phyloP scores from a whole-genome alignment of 345 rosid genomes.

The Camelina neglecta region DNA sequence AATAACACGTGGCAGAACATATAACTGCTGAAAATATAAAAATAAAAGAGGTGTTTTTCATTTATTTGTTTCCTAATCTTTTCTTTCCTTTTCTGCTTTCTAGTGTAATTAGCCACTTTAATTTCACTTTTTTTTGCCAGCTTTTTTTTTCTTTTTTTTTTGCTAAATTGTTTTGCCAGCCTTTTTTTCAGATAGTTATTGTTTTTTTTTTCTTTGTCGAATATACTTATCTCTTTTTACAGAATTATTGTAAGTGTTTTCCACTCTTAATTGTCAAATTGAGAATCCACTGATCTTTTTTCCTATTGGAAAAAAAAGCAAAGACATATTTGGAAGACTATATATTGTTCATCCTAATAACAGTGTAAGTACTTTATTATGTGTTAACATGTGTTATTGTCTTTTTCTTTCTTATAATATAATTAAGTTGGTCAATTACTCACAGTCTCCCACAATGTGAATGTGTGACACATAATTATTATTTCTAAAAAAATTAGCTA shows the following conservation, averaged over 20 bases:
- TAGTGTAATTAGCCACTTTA: conserved; percentile 15
- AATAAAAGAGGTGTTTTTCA: background rate
- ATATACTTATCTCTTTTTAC: conserved; percentile 21
- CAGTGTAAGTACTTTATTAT: background rate
- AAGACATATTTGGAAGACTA: background rate
- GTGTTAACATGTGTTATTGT: background rate
- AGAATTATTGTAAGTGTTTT: conserved; percentile 13
- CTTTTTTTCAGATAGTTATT: background rate
- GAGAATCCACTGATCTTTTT: conserved; percentile 28
- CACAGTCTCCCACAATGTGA: background rate
- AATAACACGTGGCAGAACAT: conserved; percentile 55
- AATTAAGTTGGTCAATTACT: background rate
- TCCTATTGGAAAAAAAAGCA: background rate
- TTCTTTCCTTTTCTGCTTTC: background rate
- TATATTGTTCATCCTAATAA: background rate
- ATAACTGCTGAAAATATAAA: conserved; percentile 1
- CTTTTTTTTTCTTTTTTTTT: background rate
- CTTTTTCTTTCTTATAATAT: background rate
- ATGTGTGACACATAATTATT: background rate
- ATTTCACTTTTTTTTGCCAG: background rate
- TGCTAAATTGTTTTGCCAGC: background rate
- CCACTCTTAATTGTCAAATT: conserved; percentile 22
- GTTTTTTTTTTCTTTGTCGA: conserved; percentile 22
- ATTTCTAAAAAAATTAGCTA: background rate
- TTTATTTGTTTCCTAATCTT: background rate